phyloP scores from a whole-genome alignment of 805 yeast genomes.

The Hanseniaspora guilliermondii region DNA sequence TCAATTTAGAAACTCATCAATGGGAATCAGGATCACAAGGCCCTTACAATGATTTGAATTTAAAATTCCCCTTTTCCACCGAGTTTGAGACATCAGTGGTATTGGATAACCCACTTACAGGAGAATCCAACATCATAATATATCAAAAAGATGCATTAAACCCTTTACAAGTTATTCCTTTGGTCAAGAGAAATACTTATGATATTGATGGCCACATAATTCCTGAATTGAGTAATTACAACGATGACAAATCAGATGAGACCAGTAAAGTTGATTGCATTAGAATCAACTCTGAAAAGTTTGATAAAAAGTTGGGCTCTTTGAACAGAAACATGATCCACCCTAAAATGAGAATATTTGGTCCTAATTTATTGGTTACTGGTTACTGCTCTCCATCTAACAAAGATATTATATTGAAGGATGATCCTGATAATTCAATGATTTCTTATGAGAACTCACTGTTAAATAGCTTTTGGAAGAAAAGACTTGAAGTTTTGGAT shows the following conservation, averaged over 20 bases:
- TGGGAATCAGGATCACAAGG: slow-evolving; percentile 22
- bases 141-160: slow-evolving; percentile 14
- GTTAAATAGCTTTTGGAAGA: not conserved
- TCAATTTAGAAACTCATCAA: slow-evolving; percentile 21
- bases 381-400: slow-evolving; percentile 43
- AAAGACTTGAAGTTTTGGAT: not conserved
- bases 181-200: slow-evolving; percentile 13
- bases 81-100: slow-evolving; percentile 16
- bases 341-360: slow-evolving; percentile 54
- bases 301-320: slow-evolving; percentile 16
- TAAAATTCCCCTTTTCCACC: not conserved
- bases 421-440: slow-evolving; percentile 42
- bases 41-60: not conserved
- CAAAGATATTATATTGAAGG: slow-evolving; percentile 15
- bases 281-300: slow-evolving; percentile 20
- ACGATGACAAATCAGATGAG: slow-evolving; percentile 14
- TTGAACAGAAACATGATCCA: slow-evolving; percentile 34
- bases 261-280: slow-evolving; percentile 20
- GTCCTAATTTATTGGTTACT: slow-evolving; percentile 48
- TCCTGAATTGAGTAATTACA: slow-evolving; percentile 23
- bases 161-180: slow-evolving; percentile 29
- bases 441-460: slow-evolving; percentile 16
- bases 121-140: slow-evolving; percentile 15
- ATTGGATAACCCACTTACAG: slow-evolving; percentile 14
- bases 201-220: slow-evolving; percentile 23